A percentile compares a stretch with the other conserved stretches of the same genome.
These are phyloP conservation scores for Durio zibethinus DNA, from an alignment of 345 rosid species.

Conservation along the genomic window DNA sequence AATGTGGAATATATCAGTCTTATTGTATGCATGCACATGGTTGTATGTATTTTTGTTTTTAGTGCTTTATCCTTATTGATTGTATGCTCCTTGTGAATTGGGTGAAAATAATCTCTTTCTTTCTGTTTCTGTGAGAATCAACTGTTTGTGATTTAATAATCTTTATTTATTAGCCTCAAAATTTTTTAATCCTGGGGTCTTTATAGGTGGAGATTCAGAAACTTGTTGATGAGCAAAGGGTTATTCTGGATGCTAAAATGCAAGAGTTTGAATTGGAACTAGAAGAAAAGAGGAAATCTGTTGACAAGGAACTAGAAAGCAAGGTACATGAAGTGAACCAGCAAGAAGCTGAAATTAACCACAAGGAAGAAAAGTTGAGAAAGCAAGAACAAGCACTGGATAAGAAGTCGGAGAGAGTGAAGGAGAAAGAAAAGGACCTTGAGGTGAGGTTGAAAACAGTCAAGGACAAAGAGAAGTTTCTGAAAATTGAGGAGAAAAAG, in stretches of 20 bases:
- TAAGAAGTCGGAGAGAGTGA: constrained; percentile 47
- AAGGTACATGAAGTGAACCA: constrained; percentile 46
- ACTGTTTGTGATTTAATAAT: not conserved
- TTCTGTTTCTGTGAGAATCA: not conserved
- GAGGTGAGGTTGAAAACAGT: constrained; percentile 50
- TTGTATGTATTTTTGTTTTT: not conserved
- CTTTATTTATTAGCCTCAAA: not conserved
- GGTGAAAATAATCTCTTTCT: not conserved
- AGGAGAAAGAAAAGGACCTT: constrained; percentile 73
- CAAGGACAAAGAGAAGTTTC: constrained; percentile 53
- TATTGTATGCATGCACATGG: not conserved
- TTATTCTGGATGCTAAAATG: constrained; percentile 44
- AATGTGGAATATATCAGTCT: not conserved
- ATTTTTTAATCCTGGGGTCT: constrained; percentile 7
- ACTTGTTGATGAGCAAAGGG: constrained; percentile 65
- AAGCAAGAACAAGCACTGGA: constrained; percentile 57
- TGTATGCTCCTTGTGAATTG: not conserved
- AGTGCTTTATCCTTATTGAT: too few relatives aligned
- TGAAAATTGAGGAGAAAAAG: constrained; percentile 60
- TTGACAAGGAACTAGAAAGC: constrained; percentile 56
- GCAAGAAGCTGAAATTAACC: constrained; percentile 44
- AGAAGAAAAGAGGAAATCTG: constrained; percentile 48
- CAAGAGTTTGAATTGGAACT: constrained; percentile 57
- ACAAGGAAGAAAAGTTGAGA: constrained; percentile 51
- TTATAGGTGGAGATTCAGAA: constrained; percentile 61